These are phyloP conservation scores for Kwoniella botswanensis DNA, from an alignment of 768 basidiomycete genomes.

Conservation along the genomic window DNA sequence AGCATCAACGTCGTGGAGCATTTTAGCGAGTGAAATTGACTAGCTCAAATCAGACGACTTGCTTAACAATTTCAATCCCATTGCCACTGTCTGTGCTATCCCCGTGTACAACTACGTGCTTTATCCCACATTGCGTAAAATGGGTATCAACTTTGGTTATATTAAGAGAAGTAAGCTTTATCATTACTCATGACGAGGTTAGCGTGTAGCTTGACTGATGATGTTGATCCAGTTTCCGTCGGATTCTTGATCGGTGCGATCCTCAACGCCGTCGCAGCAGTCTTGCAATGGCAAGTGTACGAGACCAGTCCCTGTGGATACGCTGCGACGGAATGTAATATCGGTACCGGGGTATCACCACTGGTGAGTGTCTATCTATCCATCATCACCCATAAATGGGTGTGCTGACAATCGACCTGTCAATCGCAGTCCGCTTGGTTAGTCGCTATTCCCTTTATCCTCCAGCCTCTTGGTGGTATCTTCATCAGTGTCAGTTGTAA, in stretches of 20 bases:
- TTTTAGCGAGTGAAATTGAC: too few relatives aligned
- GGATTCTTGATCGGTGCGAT: conserved; percentile 29
- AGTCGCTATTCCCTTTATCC: conserved; percentile 44
- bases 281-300: conserved; percentile 26
- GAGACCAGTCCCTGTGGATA: conserved; percentile 16
- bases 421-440: conserved; percentile 37
- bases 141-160: conserved; percentile 24
- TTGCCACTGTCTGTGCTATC: conserved; percentile 35
- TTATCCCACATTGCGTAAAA: conserved; percentile 45
- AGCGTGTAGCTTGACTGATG: neutral
- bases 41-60: conserved; percentile 36
- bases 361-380: conserved; percentile 8
- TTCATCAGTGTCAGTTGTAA: conserved; percentile 42
- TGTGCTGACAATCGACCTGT: neutral
- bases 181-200: neutral
- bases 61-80: conserved; percentile 49
- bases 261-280: conserved; percentile 44
- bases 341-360: conserved; percentile 14
- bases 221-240: conserved; percentile 9
- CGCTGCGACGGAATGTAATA: conserved; percentile 10
- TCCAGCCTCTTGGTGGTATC: conserved; percentile 48
- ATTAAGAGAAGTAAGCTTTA: conserved; percentile 14
- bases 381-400: conserved; percentile 40
- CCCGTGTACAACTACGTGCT: conserved; percentile 49
- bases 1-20: neutral